Evolutionary conservation across 208 protist genomes (phyloP).

Genomic region (Trypanosoma melophagium): DNA sequence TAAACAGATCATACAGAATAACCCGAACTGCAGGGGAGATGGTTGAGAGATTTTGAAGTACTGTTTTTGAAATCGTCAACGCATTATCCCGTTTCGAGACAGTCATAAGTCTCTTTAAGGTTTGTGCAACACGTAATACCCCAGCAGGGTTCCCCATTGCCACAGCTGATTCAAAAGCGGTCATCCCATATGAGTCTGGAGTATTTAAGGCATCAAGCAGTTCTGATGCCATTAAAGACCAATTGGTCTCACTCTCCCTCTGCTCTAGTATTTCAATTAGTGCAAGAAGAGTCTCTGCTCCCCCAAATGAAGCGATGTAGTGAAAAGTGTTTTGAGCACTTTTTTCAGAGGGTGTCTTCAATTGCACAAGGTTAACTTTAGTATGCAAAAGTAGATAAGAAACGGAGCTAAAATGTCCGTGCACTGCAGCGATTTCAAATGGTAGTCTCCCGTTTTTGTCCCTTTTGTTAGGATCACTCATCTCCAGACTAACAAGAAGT

Average conservation of each 20-base stretch:
- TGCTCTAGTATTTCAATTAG: slow-evolving; percentile 43
- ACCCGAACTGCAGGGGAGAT: slow-evolving; percentile 68
- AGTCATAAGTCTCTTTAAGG: slow-evolving; percentile 47
- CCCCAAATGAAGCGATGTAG: slow-evolving; percentile 46
- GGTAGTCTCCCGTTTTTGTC: slow-evolving; percentile 43
- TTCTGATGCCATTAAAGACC: slow-evolving; percentile 27
- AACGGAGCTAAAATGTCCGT: slow-evolving; percentile 47
- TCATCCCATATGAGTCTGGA: slow-evolving; percentile 51
- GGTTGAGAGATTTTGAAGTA: slow-evolving; percentile 52
- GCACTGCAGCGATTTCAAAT: slow-evolving; percentile 66
- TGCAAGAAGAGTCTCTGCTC: slow-evolving; percentile 42
- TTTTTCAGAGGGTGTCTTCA: neutral
- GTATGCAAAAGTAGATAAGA: slow-evolving; percentile 58
- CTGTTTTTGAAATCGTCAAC: slow-evolving; percentile 23
- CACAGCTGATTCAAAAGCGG: slow-evolving; percentile 70
- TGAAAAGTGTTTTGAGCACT: slow-evolving; percentile 27
- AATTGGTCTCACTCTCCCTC: slow-evolving; percentile 14
- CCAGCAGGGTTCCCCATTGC: slow-evolving; percentile 54
- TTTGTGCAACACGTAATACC: slow-evolving; percentile 57
- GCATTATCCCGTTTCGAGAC: slow-evolving; percentile 2
- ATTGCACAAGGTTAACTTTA: slow-evolving; percentile 8
- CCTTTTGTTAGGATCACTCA: slow-evolving; percentile 48
- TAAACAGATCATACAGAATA: slow-evolving; percentile 75
- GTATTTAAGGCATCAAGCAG: slow-evolving; percentile 44
- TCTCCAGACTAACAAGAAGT: slow-evolving; percentile 67